phyloP scores from a whole-genome alignment of 2,329 filamentous ascomycete genomes.

The Ambrosiella xylebori region DNA sequence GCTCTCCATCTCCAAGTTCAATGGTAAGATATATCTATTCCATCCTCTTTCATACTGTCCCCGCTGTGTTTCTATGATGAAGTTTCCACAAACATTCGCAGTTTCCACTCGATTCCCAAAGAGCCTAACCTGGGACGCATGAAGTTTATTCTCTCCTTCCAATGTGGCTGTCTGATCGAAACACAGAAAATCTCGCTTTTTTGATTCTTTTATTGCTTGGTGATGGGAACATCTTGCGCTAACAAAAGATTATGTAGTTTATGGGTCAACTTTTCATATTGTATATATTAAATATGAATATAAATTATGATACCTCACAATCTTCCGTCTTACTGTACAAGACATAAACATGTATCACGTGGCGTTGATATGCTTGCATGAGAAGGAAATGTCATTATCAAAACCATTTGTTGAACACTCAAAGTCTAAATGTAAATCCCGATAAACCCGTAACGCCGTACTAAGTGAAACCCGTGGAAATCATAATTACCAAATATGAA shows the following conservation, averaged over 20 bases:
- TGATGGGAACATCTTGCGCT: conserved; percentile 1
- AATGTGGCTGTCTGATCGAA: conserved; percentile 47
- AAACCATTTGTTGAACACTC: background rate
- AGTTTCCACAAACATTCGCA: conserved; percentile 65
- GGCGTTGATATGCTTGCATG: background rate
- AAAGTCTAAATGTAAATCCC: too few species aligned
- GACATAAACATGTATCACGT: background rate
- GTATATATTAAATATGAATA: conserved; percentile 11
- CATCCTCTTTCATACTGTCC: background rate
- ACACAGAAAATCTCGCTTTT: background rate
- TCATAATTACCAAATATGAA: too few species aligned
- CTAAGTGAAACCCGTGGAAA: too few species aligned
- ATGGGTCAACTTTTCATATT: too few species aligned
- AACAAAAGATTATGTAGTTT: conserved; percentile 11
- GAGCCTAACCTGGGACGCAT: conserved; percentile 53
- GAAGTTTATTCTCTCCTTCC: conserved; percentile 52
- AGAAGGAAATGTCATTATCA: background rate
- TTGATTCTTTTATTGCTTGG: background rate
- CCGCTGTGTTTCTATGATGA: conserved; percentile 39
- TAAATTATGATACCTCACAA: background rate
- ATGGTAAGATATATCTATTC: conserved; percentile 3
- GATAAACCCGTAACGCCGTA: too few species aligned
- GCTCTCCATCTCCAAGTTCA: too few species aligned
- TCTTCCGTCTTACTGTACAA: too few species aligned
- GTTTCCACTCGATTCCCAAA: conserved; percentile 67